Conservation (phyloP, 192 early-diverging fungal genomes). For the Tieghemiomyces parasiticus region DNA sequence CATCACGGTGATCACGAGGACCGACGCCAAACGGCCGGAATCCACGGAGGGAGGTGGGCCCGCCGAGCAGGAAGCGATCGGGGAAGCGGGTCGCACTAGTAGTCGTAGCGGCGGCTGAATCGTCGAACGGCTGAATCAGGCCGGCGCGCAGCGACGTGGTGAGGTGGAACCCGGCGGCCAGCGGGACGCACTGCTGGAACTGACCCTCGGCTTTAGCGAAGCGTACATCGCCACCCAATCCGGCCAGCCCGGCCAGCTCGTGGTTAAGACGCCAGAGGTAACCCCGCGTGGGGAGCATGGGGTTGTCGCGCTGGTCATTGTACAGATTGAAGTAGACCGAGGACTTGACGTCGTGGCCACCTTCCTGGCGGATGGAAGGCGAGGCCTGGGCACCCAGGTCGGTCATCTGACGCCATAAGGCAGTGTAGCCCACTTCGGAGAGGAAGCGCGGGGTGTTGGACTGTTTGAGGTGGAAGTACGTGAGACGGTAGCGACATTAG, state of each 20-base stretch:
- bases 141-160: slow-evolving; percentile 40
- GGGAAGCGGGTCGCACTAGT: too few species aligned
- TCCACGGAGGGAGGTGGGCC: slow-evolving; percentile 71
- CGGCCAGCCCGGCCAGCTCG: slow-evolving; percentile 76
- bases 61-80: slow-evolving; percentile 84
- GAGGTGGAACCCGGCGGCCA: slow-evolving; percentile 36
- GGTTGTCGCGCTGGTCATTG: slow-evolving; percentile 62
- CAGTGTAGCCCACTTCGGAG: slow-evolving; percentile 29
- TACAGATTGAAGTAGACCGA: slow-evolving; percentile 47
- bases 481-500: too few species aligned
- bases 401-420: slow-evolving; percentile 62
- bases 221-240: slow-evolving; percentile 68
- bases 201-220: slow-evolving; percentile 56
- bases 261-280: slow-evolving; percentile 22
- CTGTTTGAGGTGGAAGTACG: too few species aligned
- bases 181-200: slow-evolving; percentile 38
- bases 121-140: slow-evolving; percentile 40
- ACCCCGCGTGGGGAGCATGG: slow-evolving; percentile 59
- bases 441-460: slow-evolving; percentile 25
- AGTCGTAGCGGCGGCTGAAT: too few species aligned
- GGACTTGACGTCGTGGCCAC: slow-evolving; percentile 76
- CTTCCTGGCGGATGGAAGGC: slow-evolving; percentile 51
- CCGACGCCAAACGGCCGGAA: slow-evolving; percentile 81
- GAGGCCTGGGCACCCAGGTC: slow-evolving; percentile 13
- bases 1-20: slow-evolving; percentile 63